phyloP scores from a whole-genome alignment of 495 filamentous ascomycete species.

The Hypoxylon intermedium region DNA sequence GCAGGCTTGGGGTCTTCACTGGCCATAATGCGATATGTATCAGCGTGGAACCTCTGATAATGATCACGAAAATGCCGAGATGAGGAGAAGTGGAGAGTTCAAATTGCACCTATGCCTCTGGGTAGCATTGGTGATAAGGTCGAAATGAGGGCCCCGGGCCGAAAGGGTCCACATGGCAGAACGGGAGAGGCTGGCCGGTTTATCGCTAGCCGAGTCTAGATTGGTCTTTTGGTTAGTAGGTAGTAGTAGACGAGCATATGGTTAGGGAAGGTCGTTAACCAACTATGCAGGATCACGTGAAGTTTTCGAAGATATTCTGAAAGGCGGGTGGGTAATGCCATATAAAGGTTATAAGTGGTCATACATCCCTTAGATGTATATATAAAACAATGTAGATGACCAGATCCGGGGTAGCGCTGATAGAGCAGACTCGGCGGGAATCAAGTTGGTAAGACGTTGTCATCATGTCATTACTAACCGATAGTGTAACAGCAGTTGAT shows the following conservation, averaged over 20 bases:
- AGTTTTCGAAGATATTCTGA: background rate
- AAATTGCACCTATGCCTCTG: conserved; percentile 6
- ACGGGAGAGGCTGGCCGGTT: background rate
- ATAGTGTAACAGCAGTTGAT: too few relatives aligned
- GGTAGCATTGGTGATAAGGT: background rate
- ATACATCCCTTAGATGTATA: too few relatives aligned
- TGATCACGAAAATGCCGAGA: background rate
- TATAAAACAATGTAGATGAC: too few relatives aligned
- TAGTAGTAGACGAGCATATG: background rate
- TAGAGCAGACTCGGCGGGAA: too few relatives aligned
- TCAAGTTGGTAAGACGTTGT: too few relatives aligned
- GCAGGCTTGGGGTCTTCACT: background rate
- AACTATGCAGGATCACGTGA: conserved; percentile 17
- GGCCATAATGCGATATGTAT: conserved; percentile 16
- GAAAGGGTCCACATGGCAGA: conserved; percentile 9
- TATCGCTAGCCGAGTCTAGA: conserved; percentile 22
- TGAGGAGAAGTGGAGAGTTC: conserved; percentile 31
- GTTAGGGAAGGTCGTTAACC: conserved; percentile 16
- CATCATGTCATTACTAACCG: too few relatives aligned
- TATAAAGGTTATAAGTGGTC: too few relatives aligned
- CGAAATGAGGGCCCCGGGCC: background rate
- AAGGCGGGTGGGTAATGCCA: background rate
- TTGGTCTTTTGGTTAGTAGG: conserved; percentile 8
- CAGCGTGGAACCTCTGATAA: conserved; percentile 6
- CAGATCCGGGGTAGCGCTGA: too few relatives aligned